phyloP scores from a whole-genome alignment of 768 basidiomycete genomes.

The Leucosporidium scottii region DNA sequence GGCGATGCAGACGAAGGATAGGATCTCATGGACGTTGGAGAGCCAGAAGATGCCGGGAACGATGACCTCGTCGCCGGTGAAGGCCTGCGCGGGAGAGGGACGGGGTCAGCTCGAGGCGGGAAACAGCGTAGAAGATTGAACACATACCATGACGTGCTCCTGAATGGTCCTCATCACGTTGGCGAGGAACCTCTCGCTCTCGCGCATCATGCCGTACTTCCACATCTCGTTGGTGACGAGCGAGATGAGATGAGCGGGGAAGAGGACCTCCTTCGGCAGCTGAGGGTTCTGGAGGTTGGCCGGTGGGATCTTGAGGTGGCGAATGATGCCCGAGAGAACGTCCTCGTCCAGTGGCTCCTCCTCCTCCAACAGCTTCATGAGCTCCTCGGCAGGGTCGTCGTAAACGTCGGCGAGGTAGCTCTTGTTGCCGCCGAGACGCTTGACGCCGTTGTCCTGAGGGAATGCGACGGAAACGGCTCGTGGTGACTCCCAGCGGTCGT shows the following conservation, averaged over 20 bases:
- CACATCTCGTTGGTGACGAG: constrained; percentile 99
- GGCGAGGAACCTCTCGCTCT: constrained; percentile 95
- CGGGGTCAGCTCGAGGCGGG: neutral
- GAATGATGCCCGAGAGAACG: constrained; percentile 78
- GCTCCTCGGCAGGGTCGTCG: constrained; percentile 90
- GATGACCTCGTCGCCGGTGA: constrained; percentile 87
- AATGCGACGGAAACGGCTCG: constrained; percentile 33
- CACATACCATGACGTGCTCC: constrained; percentile 88
- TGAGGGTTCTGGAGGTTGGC: constrained; percentile 85
- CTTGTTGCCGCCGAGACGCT: constrained; percentile 30
- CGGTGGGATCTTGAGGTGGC: constrained; percentile 84
- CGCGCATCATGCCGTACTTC: constrained; percentile 94
- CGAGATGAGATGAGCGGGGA: constrained; percentile 97
- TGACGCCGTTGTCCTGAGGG: constrained; percentile 26
- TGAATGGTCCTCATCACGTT: constrained; percentile 99
- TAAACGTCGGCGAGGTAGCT: constrained; percentile 49
- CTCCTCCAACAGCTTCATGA: constrained; percentile 87
- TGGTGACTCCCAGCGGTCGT: constrained; percentile 30
- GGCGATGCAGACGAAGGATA: constrained; percentile 98
- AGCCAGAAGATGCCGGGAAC: constrained; percentile 98
- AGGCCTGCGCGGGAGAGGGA: constrained; percentile 42
- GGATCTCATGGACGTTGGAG: constrained; percentile 99
- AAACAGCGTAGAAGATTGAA: neutral
- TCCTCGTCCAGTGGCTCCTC: constrained; percentile 85
- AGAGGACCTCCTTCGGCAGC: constrained; percentile 93